Conservation (phyloP, 148 eudicot genomes). For the Drosera capensis region DNA sequence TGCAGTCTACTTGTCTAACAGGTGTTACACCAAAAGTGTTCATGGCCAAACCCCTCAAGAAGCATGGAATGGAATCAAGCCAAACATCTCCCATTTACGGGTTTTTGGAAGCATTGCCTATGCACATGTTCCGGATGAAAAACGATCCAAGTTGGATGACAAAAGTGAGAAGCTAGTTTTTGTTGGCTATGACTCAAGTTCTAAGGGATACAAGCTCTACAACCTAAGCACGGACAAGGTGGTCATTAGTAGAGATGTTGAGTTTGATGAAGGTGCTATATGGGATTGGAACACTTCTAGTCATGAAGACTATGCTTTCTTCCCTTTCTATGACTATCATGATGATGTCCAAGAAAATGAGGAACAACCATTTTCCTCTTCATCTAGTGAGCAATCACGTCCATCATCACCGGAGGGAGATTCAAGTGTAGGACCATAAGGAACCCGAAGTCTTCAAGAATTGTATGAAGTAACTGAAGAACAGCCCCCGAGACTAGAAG, state of each 20-base stretch:
- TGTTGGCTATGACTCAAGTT: neutral
- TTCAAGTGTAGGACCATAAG: neutral
- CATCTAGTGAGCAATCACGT: neutral
- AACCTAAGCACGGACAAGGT: neutral
- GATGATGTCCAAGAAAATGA: neutral
- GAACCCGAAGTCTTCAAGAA: neutral
- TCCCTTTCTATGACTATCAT: neutral
- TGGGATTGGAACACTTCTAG: neutral
- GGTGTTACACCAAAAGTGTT: neutral
- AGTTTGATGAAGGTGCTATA: neutral
- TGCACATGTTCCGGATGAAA: neutral
- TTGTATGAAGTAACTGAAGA: neutral
- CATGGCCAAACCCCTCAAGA: neutral
- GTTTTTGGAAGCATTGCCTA: neutral
- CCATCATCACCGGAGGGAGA: neutral
- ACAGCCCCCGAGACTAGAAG: neutral
- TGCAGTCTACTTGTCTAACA: constrained; percentile 1
- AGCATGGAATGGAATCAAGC: constrained; percentile 5
- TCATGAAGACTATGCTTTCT: neutral
- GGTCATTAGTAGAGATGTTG: neutral
- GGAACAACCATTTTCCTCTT: neutral
- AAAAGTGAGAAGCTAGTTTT: neutral
- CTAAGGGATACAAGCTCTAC: neutral
- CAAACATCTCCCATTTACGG: neutral
- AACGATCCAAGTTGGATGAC: neutral